Evolutionary conservation across 768 basidiomycete species (phyloP), one percentile per base, ranked within the genome.

Genomic region (Termitomyces sp.): DNA sequence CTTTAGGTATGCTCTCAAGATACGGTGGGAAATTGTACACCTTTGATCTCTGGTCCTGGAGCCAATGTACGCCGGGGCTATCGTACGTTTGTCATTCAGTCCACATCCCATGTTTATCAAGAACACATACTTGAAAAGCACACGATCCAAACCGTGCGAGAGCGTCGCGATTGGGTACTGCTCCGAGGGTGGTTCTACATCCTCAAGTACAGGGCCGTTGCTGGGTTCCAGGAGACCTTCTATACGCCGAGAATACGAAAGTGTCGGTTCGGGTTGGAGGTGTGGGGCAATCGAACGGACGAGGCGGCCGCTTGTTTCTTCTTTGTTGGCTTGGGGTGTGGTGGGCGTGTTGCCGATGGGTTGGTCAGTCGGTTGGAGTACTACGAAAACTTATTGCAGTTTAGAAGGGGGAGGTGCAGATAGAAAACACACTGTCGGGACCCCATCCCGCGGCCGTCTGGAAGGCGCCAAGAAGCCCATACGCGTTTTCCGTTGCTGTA

Each of bases 61-160:
- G 72, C 86, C 91, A 91, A 63, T 94, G 91, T 0, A 95, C 87
- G 10, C 91, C 91, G 5, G 89, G 91, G 62, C 94, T 97, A 58
- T 23, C 56, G 46, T 59, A 37, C 21, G 57, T 41, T 19, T 23
- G 12, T 23, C 12, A 23, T 11, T 43, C 19, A 14, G n/a, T 14
- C 9, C 5, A 30, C 17, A 28, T 10, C 30, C 7, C 45, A 23
- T 16, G 45, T 57, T 12, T 11, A 39, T 12, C 23, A 28, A 30
- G 44, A 7, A 42, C 16, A 48, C 67, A 11, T 57, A 72, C 73
- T 73, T 74, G 63, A 74, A 74, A 34, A 94, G 73, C 2, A 88
- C 88, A 9, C 88, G 77, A 40, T 86, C 83, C 3, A 94, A 73
- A 2, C 83, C 81, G 58, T 87, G 85, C 0, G 83, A 75, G 5